Percentiles rank a stretch among this genome's conserved stretches.
These are phyloP conservation scores for Psilocybe mexicana DNA, from an alignment of 1,284 basidiomycete species.

Conservation along the genomic window DNA sequence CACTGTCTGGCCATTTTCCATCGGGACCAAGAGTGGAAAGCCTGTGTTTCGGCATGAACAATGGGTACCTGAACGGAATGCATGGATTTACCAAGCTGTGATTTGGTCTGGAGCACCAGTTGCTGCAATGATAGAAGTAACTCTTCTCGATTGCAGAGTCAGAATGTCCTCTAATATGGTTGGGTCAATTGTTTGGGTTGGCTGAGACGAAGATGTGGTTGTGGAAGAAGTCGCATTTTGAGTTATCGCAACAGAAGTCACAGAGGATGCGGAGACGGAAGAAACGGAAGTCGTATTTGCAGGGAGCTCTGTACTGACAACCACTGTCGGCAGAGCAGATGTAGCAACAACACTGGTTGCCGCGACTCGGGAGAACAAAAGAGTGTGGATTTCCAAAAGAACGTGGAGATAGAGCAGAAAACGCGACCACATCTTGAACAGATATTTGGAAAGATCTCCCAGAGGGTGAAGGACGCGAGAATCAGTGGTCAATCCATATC, in stretches of 20 bases:
- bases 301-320: background rate
- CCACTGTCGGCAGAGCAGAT: background rate
- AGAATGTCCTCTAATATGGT: slow-evolving; percentile 21
- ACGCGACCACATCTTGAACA: slow-evolving; percentile 14
- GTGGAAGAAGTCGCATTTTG: slow-evolving; percentile 10
- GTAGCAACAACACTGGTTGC: background rate
- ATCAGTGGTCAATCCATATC: slow-evolving; percentile 2
- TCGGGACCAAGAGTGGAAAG: slow-evolving; percentile 29
- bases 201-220: slow-evolving; percentile 3
- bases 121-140: slow-evolving; percentile 25
- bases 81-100: slow-evolving; percentile 26
- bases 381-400: slow-evolving; percentile 14
- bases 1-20: slow-evolving; percentile 40
- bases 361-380: slow-evolving; percentile 6
- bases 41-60: slow-evolving; percentile 17
- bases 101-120: slow-evolving; percentile 24
- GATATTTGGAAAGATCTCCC: slow-evolving; percentile 5
- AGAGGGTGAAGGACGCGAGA: slow-evolving; percentile 7
- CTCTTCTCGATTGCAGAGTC: slow-evolving; percentile 24
- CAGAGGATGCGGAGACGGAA: background rate
- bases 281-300: slow-evolving; percentile 1
- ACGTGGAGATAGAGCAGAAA: slow-evolving; percentile 12
- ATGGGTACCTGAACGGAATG: background rate
- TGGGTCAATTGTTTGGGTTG: slow-evolving; percentile 23
- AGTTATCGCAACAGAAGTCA: slow-evolving; percentile 1